Evolutionary conservation across 768 basidiomycete genomes (phyloP).

Genomic region (Mycena epipterygia): DNA sequence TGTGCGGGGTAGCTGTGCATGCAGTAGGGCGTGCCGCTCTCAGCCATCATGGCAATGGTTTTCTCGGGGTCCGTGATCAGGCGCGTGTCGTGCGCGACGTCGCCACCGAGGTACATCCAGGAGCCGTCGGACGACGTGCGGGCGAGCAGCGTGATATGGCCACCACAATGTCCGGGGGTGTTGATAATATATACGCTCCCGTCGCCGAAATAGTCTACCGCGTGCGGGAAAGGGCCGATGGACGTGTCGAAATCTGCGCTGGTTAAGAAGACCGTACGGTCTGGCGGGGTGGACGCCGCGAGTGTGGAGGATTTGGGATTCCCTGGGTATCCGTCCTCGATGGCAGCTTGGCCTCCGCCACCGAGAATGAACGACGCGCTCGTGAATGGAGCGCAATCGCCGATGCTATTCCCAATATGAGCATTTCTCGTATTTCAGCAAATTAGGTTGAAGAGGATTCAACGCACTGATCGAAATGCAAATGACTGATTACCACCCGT

Average conservation of each 20-base stretch:
- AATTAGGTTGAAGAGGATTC: too few species aligned
- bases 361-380: conserved; percentile 64
- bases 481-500: conserved; percentile 63
- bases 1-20: conserved; percentile 58
- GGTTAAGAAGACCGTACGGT: conserved; percentile 55
- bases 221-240: conserved; percentile 65
- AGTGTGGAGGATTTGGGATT: conserved; percentile 51
- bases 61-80: conserved; percentile 59
- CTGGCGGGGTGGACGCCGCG: conserved; percentile 52
- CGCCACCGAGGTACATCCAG: conserved; percentile 70
- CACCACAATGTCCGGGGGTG: conserved; percentile 68
- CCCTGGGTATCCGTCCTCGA: conserved; percentile 58
- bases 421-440: too few species aligned
- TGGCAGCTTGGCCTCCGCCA: conserved; percentile 48
- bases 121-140: conserved; percentile 66
- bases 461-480: conserved; percentile 64
- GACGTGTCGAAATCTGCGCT: conserved; percentile 49
- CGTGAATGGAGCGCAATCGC: conserved; percentile 60
- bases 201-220: conserved; percentile 68
- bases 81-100: conserved; percentile 69
- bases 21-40: conserved; percentile 49
- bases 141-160: conserved; percentile 67
- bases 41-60: conserved; percentile 50
- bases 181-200: conserved; percentile 72
- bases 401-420: conserved; percentile 48